A percentile compares a stretch with the other conserved stretches of the same genome.
Evolutionary conservation across 306 rosid species (phyloP).

Genomic region (Gastrolobium villosum): DNA sequence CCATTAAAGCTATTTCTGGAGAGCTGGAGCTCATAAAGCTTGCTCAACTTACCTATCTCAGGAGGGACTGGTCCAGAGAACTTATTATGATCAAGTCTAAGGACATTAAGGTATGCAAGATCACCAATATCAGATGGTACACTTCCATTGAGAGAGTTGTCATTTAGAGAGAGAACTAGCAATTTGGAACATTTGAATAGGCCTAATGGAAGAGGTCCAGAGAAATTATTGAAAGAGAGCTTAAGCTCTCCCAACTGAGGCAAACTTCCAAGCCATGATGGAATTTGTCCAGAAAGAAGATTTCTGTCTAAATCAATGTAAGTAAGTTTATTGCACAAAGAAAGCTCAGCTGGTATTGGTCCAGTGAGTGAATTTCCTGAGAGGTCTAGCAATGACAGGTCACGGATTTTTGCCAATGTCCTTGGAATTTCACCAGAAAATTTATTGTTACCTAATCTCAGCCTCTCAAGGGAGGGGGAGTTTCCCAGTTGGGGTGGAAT

Average conservation of each 20-base stretch:
- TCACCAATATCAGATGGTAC: conserved; percentile 74
- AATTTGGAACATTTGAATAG: conserved; percentile 78
- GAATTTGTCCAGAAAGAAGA: conserved; percentile 71
- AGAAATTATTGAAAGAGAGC: conserved; percentile 75
- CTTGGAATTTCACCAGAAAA: conserved; percentile 82
- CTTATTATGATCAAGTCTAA: conserved; percentile 70
- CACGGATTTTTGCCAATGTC: conserved; percentile 69
- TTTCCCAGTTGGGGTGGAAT: conserved; percentile 79
- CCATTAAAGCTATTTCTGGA: conserved; percentile 71
- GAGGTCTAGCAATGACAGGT: conserved; percentile 74
- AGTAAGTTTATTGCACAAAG: conserved; percentile 73
- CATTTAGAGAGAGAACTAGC: conserved; percentile 75
- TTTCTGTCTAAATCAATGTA: conserved; percentile 76
- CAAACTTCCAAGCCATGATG: conserved; percentile 84
- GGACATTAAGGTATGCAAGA: conserved; percentile 71
- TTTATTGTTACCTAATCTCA: conserved; percentile 78
- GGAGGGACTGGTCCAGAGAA: conserved; percentile 75
- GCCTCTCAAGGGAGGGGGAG: conserved; percentile 77
- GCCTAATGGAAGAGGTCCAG: conserved; percentile 72
- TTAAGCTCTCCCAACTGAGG: conserved; percentile 81
- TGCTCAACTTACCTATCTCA: conserved; percentile 67
- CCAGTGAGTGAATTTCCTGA: conserved; percentile 83
- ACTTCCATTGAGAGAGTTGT: conserved; percentile 78
- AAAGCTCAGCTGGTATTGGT: conserved; percentile 80
- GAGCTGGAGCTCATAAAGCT: conserved; percentile 80